Base-by-base conservation (phyloP, 192 early-diverging fungal genomes). In the Geosiphon pyriformis region DNA sequence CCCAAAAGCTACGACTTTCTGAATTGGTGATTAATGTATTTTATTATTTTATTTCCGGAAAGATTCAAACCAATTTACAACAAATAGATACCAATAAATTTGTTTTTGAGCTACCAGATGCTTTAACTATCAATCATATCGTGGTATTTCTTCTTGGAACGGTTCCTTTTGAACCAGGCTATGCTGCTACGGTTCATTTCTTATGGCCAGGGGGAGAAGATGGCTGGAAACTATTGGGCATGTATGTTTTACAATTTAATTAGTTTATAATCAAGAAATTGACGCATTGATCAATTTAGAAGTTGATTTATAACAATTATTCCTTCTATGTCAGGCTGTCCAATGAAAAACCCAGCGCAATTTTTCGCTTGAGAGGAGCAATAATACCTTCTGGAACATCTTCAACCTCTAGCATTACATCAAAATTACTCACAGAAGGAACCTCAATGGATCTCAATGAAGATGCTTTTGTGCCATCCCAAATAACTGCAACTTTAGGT, bases 131-230 rank as follows among this genome's bases (percentile, higher is more conserved):
- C 77, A 98, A 98, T 78, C 95, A 98, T 77, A 86, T 96, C 33
- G 92, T 95, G 2, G 93, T 95, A 35, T 98, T 98, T 68, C 74
- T 96, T 33, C 85, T 92, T 3, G 95, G 94, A 2, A 87, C 83
- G 1, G 69, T 85, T 26, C 90, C 94, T 2, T 96, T 98, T 68
- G 92, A 94, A 59, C 80, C 88, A 11, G 94, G 94, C 1, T 93
- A 76, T 75, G 95, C 88, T 3, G 95, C 95, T 12, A 96, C 95
- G 0, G 95, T 96, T 17, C 95, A 98, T 72, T 81, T 96, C 26
- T 68, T 91, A n/a, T 94, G 93, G 92, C 91, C 85, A 25, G 85
- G 85, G 50, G 87, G 83, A 62, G 79, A 77, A 33, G 25, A n/a
- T 20, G 53, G 35, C 23, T 92, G 90, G 90, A 88, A 92, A 62